These are phyloP conservation scores for Prunus mume DNA, from an alignment of 306 rosid species.

Conservation along the genomic window DNA sequence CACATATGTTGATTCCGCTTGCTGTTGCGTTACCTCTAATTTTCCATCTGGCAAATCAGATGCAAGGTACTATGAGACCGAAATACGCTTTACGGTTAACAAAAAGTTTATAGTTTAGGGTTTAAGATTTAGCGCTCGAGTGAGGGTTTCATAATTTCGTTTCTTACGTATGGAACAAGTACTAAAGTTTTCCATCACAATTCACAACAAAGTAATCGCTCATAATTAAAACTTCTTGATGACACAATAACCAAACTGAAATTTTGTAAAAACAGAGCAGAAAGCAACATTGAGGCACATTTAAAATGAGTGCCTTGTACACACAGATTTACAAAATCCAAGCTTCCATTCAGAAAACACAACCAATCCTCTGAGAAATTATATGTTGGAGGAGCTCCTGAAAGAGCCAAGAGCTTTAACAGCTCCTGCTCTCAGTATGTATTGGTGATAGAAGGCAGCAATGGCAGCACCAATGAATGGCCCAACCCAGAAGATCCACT, in stretches of 20 bases:
- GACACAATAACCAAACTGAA: not conserved
- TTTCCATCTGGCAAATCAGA: not conserved
- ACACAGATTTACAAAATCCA: not conserved
- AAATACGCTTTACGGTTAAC: too few species aligned
- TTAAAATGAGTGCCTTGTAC: slow-evolving; percentile 17
- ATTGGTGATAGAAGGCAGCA: slow-evolving; percentile 44
- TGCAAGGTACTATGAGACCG: too few species aligned
- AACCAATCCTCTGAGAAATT: not conserved
- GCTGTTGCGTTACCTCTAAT: not conserved
- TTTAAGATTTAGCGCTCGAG: not conserved
- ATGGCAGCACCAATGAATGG: slow-evolving; percentile 49
- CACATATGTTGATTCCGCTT: too few species aligned
- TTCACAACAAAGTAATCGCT: not conserved
- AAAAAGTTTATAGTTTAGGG: not conserved
- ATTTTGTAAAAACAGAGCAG: not conserved
- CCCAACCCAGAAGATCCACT: slow-evolving; percentile 49
- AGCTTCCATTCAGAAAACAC: not conserved
- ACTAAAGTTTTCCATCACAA: not conserved
- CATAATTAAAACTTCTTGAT: not conserved
- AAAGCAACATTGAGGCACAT: slow-evolving; percentile 12
- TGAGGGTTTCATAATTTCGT: too few species aligned
- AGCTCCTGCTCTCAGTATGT: slow-evolving; percentile 40
- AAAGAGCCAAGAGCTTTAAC: slow-evolving; percentile 41
- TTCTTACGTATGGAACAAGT: not conserved
- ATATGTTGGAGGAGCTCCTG: slow-evolving; percentile 31